phyloP scores from a whole-genome alignment of 805 yeast species.

The Vanderwaltozyma polyspora region DNA sequence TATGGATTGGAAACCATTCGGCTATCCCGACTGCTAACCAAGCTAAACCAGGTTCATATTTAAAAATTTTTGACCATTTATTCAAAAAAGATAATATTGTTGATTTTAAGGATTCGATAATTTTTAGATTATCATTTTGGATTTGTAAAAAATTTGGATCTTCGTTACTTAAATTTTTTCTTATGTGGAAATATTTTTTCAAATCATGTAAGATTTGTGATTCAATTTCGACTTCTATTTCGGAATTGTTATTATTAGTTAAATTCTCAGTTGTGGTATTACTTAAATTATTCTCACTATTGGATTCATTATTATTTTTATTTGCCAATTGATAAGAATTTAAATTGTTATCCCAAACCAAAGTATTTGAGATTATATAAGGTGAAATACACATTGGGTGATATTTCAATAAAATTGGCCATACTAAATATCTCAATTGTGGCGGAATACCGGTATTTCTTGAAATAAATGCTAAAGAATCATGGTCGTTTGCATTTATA shows the following conservation, averaged over 20 bases:
- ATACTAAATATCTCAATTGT: conserved; percentile 57
- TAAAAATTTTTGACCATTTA: conserved; percentile 71
- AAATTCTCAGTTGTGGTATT: not conserved
- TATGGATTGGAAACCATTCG: conserved; percentile 59
- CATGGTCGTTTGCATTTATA: conserved; percentile 49
- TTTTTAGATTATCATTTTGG: not conserved
- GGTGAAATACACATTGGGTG: conserved; percentile 83
- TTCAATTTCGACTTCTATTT: not conserved
- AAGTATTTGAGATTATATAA: conserved; percentile 49
- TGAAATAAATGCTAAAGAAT: conserved; percentile 68
- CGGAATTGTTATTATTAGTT: not conserved
- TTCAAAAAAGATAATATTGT: conserved; percentile 52
- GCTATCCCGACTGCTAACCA: conserved; percentile 86
- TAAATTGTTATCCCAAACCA: conserved; percentile 13
- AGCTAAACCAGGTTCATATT: conserved; percentile 70
- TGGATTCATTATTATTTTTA: not conserved
- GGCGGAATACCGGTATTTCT: conserved; percentile 83
- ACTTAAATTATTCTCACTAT: not conserved
- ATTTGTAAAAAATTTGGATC: not conserved
- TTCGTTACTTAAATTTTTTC: conserved; percentile 5
- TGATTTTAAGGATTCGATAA: conserved; percentile 32
- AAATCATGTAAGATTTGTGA: conserved; percentile 41
- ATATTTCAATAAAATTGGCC: conserved; percentile 73
- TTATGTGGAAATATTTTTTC: conserved; percentile 40
- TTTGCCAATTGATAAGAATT: conserved; percentile 1